Base-by-base conservation (phyloP, 2,329 filamentous ascomycete genomes). In the Thermomyces lanuginosus region DNA sequence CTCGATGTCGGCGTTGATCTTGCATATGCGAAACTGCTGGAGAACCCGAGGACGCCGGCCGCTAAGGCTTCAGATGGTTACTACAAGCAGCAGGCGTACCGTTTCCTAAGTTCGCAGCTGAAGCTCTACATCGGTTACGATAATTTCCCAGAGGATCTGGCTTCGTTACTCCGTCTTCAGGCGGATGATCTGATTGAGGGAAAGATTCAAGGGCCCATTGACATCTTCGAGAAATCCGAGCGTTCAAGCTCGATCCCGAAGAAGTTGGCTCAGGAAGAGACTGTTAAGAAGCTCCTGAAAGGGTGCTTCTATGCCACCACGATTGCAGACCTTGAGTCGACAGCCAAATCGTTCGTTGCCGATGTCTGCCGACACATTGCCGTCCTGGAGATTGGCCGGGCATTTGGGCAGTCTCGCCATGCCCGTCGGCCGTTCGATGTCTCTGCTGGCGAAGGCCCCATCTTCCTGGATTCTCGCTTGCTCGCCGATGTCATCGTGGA, bases 11-110 rank as follows among this genome's bases (percentile, higher is more conserved):
- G 89, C 8, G 71, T 93, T 29, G 84, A 95, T 35, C 66, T 82
- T 24, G 86, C 91, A 1, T 79, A 95, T 35, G 72, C 76, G 30
- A 93, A 91, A 50, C 56, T 98, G 23, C 77, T 76, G 60, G 86
- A 95, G 44, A 54, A 70, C 1, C 74, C 81, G 0, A 86, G 78
- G 48, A 55, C 58, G 2, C 48, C 61, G 8, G 53, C 61, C 11
- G 57, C 59, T 3, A 74, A 64, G 31, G 72, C 49, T n/a, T 51
- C 78, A 18, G 86, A 95, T 43, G 60, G 61, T 0, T 89, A 80
- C 49, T 92, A 98, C 61, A 95, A 95, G 57, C 78, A 79, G 45
- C 83, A 98, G 53, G 81, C 91, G 0, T 72, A 93, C 39, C 74
- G 83, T 34, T 66, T 95, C 42, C 73, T 98, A 43, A 82, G 77